Conservation (phyloP, 257 asterid genomes). For the Capsicum rhomboideum region DNA sequence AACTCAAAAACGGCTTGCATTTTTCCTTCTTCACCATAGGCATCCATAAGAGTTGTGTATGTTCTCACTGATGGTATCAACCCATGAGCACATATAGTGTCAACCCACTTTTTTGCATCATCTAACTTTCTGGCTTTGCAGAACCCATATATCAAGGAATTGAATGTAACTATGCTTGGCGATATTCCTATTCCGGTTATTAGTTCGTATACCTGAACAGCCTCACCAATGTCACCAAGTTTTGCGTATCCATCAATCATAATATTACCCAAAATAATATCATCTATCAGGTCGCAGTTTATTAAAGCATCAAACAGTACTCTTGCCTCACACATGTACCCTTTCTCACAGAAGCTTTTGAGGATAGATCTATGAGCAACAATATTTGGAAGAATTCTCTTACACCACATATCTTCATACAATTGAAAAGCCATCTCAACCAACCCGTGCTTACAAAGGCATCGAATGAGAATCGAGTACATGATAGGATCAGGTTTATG, state of each 20-base stretch:
- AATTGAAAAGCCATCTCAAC: conserved; percentile 36
- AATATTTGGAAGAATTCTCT: conserved; percentile 28
- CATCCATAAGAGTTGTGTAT: conserved; percentile 66
- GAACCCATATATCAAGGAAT: conserved; percentile 56
- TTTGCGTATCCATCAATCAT: conserved; percentile 60
- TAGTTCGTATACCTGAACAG: conserved; percentile 29
- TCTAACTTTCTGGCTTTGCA: conserved; percentile 39
- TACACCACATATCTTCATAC: conserved; percentile 35
- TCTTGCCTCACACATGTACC: conserved; percentile 48
- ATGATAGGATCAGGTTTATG: conserved; percentile 42
- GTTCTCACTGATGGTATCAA: conserved; percentile 50
- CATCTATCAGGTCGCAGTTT: conserved; percentile 26
- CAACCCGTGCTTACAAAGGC: conserved; percentile 63
- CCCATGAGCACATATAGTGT: conserved; percentile 29
- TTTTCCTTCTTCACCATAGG: conserved; percentile 46
- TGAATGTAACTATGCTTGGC: conserved; percentile 61
- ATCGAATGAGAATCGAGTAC: conserved; percentile 51
- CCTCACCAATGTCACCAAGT: conserved; percentile 51
- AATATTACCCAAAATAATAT: conserved; percentile 53
- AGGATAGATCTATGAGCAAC: conserved; percentile 40
- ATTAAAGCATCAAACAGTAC: conserved; percentile 39
- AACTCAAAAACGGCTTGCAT: conserved; percentile 25
- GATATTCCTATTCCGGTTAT: conserved; percentile 47
- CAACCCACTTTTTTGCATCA: conserved; percentile 37
- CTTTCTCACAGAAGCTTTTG: conserved; percentile 42